Evolutionary conservation across 768 basidiomycete species (phyloP).

Genomic region (Cyclocybe aegerita): DNA sequence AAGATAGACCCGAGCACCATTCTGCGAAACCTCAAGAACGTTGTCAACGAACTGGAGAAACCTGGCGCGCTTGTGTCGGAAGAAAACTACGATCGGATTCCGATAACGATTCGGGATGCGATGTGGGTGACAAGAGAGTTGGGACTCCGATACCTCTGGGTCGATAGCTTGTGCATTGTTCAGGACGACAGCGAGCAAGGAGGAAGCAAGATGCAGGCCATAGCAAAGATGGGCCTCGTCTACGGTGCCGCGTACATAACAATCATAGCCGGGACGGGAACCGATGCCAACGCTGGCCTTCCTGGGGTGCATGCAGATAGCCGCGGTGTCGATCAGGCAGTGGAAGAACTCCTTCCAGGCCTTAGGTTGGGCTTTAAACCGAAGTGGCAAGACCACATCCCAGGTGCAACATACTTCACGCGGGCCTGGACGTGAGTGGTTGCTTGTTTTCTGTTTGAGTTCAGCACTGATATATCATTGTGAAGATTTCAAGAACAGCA

Average conservation of each 20-base stretch:
- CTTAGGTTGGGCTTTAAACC: slow-evolving; percentile 1
- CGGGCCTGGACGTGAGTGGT: slow-evolving; percentile 11
- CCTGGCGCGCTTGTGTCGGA: slow-evolving; percentile 3
- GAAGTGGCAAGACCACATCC: not conserved
- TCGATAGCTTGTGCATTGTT: slow-evolving; percentile 9
- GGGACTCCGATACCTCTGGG: slow-evolving; percentile 7
- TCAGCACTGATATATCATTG: too few relatives aligned
- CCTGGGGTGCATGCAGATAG: slow-evolving; percentile 2
- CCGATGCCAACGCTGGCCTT: slow-evolving; percentile 9
- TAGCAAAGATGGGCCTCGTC: slow-evolving; percentile 8
- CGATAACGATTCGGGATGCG: slow-evolving; percentile 9
- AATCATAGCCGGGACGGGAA: slow-evolving; percentile 6
- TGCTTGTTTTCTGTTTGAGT: too few relatives aligned
- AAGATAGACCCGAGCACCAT: not conserved
- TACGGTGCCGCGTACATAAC: slow-evolving; percentile 3
- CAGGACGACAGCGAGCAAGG: slow-evolving; percentile 5
- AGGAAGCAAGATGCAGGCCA: slow-evolving; percentile 5
- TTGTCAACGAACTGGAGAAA: not conserved
- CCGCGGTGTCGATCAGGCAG: not conserved
- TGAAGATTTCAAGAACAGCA: slow-evolving; percentile 8
- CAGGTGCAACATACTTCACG: not conserved
- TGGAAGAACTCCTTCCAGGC: slow-evolving; percentile 6
- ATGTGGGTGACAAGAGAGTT: slow-evolving; percentile 5
- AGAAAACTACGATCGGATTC: not conserved
- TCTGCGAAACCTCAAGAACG: slow-evolving; percentile 2